Evolutionary conservation across 1,139 yeast genomes (phyloP).

Genomic region (Hyphopichia pseudoburtonii): DNA sequence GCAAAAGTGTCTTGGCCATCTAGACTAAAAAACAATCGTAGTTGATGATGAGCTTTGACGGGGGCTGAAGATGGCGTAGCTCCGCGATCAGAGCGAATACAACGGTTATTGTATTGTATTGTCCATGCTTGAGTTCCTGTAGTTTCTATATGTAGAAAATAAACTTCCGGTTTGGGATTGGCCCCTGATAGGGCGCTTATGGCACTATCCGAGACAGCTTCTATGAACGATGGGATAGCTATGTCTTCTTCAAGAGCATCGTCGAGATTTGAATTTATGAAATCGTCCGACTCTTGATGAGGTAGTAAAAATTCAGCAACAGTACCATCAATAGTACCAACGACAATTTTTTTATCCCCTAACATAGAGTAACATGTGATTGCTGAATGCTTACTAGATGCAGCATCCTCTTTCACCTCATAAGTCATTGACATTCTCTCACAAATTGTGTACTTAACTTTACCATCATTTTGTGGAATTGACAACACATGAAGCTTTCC

Average conservation of each 20-base stretch:
- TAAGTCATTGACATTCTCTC: constrained; percentile 25
- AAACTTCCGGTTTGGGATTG: constrained; percentile 23
- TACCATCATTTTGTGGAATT: constrained; percentile 14
- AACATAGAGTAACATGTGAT: constrained; percentile 59
- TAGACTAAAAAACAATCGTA: constrained; percentile 25
- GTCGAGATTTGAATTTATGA: neutral
- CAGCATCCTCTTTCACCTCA: constrained; percentile 16
- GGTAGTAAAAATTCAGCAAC: constrained; percentile 62
- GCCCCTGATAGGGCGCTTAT: constrained; percentile 46
- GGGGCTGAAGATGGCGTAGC: constrained; percentile 24
- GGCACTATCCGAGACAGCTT: constrained; percentile 50
- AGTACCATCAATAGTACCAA: constrained; percentile 67
- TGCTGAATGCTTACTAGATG: constrained; percentile 14
- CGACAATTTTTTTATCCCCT: constrained; percentile 47
- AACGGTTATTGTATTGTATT: constrained; percentile 43
- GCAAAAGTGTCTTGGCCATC: constrained; percentile 31
- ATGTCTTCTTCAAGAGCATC: constrained; percentile 12
- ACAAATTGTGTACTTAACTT: neutral
- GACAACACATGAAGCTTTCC: constrained; percentile 58
- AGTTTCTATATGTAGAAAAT: constrained; percentile 42
- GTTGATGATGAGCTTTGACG: constrained; percentile 21
- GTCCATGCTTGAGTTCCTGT: constrained; percentile 47
- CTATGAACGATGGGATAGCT: constrained; percentile 47
- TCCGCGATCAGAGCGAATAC: constrained; percentile 23
- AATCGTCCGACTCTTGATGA: constrained; percentile 9